These are phyloP conservation scores for Penicillium sp. DNA, from an alignment of 2,329 filamentous ascomycete species.

Conservation along the genomic window DNA sequence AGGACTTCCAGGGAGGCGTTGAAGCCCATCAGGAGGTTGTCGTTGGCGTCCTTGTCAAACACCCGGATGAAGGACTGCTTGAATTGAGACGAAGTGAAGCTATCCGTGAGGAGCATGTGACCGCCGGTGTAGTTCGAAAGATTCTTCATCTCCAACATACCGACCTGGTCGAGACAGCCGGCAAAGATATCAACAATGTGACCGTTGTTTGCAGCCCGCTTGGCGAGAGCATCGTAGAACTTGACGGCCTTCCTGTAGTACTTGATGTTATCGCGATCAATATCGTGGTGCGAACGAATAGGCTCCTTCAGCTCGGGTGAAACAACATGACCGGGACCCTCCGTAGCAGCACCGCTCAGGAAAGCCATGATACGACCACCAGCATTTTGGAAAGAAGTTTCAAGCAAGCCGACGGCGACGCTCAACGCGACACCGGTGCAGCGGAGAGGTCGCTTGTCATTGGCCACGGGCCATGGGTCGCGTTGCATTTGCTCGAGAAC, in stretches of 20 bases:
- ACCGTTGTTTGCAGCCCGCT: constrained; percentile 92
- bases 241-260: constrained; percentile 99
- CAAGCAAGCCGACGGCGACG: constrained; percentile 87
- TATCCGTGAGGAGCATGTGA: constrained; percentile 97
- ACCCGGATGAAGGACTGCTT: constrained; percentile 97
- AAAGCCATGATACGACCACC: constrained; percentile 97
- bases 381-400: constrained; percentile 93
- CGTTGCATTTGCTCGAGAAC: constrained; percentile 92
- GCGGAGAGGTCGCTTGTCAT: constrained; percentile 83
- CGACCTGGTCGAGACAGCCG: constrained; percentile 95
- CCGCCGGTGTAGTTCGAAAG: constrained; percentile 94
- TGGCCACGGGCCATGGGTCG: constrained; percentile 96
- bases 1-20: constrained; percentile 94
- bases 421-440: constrained; percentile 97
- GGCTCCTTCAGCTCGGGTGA: constrained; percentile 93
- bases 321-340: constrained; percentile 95
- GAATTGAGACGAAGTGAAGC: constrained; percentile 98
- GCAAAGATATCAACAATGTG: constrained; percentile 98
- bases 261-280: constrained; percentile 98
- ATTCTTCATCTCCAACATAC: constrained; percentile 96
- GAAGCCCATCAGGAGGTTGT: constrained; percentile 96
- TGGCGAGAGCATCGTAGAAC: constrained; percentile 94
- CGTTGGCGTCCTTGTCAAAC: constrained; percentile 94
- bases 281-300: constrained; percentile 97
- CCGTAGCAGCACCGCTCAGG: constrained; percentile 89